phyloP scores from a whole-genome alignment of 192 early-diverging fungal genomes.

The Lobulomyces angularis region DNA sequence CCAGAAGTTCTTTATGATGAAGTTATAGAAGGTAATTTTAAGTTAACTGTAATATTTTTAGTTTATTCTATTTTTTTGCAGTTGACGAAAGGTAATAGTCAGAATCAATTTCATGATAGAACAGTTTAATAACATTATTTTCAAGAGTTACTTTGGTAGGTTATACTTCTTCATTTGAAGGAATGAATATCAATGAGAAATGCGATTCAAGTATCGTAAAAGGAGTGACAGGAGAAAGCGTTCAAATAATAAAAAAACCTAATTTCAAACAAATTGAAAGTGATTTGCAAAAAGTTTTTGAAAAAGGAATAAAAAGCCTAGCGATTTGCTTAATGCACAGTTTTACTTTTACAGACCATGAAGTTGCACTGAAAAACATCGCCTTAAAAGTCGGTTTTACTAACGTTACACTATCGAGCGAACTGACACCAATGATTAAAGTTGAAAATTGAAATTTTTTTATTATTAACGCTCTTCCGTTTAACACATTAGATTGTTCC shows the following conservation, averaged over 20 bases:
- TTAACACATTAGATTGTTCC: conserved; percentile 59
- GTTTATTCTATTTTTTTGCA: conserved; percentile 44
- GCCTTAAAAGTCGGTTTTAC: conserved; percentile 66
- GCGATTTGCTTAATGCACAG: conserved; percentile 91
- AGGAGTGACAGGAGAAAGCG: conserved; percentile 80
- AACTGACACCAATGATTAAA: conserved; percentile 85
- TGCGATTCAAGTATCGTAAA: conserved; percentile 34
- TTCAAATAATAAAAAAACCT: conserved; percentile 54
- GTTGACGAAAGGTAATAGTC: conserved; percentile 64
- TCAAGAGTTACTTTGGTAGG: conserved; percentile 66
- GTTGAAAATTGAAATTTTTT: no score
- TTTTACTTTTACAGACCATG: conserved; percentile 77
- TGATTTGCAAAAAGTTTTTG: conserved; percentile 48
- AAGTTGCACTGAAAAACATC: conserved; percentile 51
- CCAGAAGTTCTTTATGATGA: conserved; percentile 75
- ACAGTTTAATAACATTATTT: conserved; percentile 2
- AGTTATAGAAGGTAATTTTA: conserved; percentile 17
- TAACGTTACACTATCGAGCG: conserved; percentile 71
- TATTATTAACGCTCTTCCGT: neutral
- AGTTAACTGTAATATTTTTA: neutral
- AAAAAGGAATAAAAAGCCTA: conserved; percentile 67
- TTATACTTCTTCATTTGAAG: conserved; percentile 41
- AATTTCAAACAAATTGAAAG: conserved; percentile 43
- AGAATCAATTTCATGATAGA: no score
- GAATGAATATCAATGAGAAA: conserved; percentile 21